A percentile compares a stretch with the other conserved stretches of the same genome.
These are phyloP conservation scores for Neophaeococcomyces aloes DNA, from an alignment of 2,329 filamentous ascomycete genomes.

Conservation along the genomic window DNA sequence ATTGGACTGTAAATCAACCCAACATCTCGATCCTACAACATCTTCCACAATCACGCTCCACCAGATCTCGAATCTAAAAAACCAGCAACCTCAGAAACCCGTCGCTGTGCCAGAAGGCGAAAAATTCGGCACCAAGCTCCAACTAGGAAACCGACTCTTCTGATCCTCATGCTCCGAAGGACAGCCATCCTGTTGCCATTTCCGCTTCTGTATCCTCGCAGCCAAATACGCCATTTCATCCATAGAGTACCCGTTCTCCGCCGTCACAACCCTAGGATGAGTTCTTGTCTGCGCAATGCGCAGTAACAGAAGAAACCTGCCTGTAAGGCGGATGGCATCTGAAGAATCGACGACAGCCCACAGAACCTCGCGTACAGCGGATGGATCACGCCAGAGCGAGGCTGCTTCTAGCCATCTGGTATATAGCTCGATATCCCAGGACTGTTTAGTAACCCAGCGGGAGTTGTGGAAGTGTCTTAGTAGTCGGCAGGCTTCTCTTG, in stretches of 20 bases:
- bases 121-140: not conserved
- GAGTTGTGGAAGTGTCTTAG: not conserved
- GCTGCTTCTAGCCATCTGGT: constrained; percentile 1
- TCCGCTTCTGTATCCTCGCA: not conserved
- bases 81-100: not conserved
- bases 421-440: not conserved
- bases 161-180: not conserved
- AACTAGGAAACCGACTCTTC: not conserved
- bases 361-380: not conserved
- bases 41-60: no score
- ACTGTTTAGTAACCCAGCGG: not conserved
- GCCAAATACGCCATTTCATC: constrained; percentile 1
- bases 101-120: not conserved
- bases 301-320: constrained; percentile 3
- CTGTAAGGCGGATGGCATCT: not conserved
- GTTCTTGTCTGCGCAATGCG: not conserved
- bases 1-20: no score
- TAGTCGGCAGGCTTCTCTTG: not conserved
- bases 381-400: not conserved
- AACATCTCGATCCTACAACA: no score
- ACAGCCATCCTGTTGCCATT: constrained; percentile 6
- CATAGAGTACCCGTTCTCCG: no score
- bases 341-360: constrained; percentile 5
- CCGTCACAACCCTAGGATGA: no score
- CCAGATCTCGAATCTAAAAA: not conserved